phyloP scores from a whole-genome alignment of 495 filamentous ascomycete species.

The Tuber aestivum region DNA sequence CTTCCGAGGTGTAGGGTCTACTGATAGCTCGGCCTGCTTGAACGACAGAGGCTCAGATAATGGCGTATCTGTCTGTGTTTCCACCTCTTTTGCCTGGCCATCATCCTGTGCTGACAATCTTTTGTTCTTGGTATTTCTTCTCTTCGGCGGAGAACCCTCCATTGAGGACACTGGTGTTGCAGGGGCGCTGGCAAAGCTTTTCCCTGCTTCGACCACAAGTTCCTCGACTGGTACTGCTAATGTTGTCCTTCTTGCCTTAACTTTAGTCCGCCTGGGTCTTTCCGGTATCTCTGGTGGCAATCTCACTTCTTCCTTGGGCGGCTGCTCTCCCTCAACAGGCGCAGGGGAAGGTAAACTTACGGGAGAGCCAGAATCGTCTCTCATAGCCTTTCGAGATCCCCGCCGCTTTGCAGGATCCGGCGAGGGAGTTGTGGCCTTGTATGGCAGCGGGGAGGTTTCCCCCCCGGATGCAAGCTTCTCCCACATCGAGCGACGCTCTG shows the following conservation, averaged over 20 bases:
- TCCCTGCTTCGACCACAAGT: slow-evolving; percentile 11
- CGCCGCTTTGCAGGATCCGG: slow-evolving; percentile 22
- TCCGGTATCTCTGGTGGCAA: slow-evolving; percentile 17
- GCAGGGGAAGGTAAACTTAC: slow-evolving; percentile 20
- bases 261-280: slow-evolving; percentile 25
- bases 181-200: slow-evolving; percentile 4
- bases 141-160: slow-evolving; percentile 20
- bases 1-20: slow-evolving; percentile 33
- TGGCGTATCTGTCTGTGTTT: not conserved
- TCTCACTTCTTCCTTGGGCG: slow-evolving; percentile 6
- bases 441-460: not conserved
- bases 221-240: slow-evolving; percentile 7
- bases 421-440: slow-evolving; percentile 28
- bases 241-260: slow-evolving; percentile 19
- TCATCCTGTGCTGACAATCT: slow-evolving; percentile 19
- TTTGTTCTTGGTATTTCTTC: slow-evolving; percentile 11
- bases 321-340: slow-evolving; percentile 16
- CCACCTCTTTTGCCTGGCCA: not conserved
- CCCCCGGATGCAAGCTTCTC: not conserved
- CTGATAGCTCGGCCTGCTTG: slow-evolving; percentile 3
- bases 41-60: not conserved
- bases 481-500: slow-evolving; percentile 3
- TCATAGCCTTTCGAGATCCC: slow-evolving; percentile 28
- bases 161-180: slow-evolving; percentile 17
- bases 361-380: slow-evolving; percentile 23